Evolutionary conservation across 352 stramenopile genomes (phyloP).

Genomic region (Phytophthora ohioensis): DNA sequence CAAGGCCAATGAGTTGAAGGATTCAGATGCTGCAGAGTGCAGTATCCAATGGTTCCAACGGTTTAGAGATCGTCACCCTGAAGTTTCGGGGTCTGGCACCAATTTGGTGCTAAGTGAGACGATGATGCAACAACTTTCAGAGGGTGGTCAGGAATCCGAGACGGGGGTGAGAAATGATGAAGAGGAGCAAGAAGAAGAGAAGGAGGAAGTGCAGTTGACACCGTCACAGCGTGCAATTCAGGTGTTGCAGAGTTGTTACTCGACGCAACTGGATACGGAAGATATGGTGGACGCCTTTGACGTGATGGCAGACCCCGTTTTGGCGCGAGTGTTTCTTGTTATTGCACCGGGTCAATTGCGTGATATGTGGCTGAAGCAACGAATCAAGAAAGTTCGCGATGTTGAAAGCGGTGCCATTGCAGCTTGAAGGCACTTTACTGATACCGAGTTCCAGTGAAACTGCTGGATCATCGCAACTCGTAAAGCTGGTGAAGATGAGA

Average conservation of each 20-base stretch:
- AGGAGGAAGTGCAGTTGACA: slow-evolving; percentile 13
- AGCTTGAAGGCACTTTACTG: background rate
- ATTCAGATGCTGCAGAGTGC: slow-evolving; percentile 5
- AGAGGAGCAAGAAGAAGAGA: background rate
- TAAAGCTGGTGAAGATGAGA: background rate
- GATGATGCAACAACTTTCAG: slow-evolving; percentile 1
- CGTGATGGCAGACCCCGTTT: slow-evolving; percentile 27
- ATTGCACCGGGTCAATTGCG: slow-evolving; percentile 26
- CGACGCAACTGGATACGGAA: slow-evolving; percentile 11
- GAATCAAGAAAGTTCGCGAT: slow-evolving; percentile 17
- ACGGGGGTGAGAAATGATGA: background rate
- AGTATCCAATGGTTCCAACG: slow-evolving; percentile 31
- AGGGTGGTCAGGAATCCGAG: no score
- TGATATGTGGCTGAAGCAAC: slow-evolving; percentile 30
- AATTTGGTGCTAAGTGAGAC: slow-evolving; percentile 16
- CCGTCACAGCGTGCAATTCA: slow-evolving; percentile 32
- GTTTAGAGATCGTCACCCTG: slow-evolving; percentile 26
- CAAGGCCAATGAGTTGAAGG: slow-evolving; percentile 21
- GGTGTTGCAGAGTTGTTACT: slow-evolving; percentile 26
- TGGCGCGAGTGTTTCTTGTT: slow-evolving; percentile 33
- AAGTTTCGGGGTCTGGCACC: slow-evolving; percentile 26
- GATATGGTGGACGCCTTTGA: slow-evolving; percentile 36
- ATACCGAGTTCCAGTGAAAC: no score
- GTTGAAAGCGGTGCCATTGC: background rate
- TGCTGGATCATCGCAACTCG: no score